Evolutionary conservation across 306 rosid genomes (phyloP), one percentile per base, ranked within the genome.

Genomic region (Notholithocarpus densiflorus): DNA sequence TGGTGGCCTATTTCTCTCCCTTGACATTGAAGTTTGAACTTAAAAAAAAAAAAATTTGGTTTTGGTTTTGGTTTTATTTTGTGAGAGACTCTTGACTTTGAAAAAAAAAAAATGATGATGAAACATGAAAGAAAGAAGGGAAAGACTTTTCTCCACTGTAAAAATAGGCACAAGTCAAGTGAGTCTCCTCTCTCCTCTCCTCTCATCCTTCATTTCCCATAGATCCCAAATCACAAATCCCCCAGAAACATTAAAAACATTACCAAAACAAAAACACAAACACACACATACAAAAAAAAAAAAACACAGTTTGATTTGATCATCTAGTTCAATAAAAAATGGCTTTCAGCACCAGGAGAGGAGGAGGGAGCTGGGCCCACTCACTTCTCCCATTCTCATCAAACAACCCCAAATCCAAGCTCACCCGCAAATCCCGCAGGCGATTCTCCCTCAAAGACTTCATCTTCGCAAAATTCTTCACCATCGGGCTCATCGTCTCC

Each of bases 331-430:
- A 40, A 40, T 40, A 3, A 8, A 40, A 40, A 12, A 48, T 91
- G 97, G 85, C 97, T 23, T 88, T 85, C 88, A 84, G 88, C 77
- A 77, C 83, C 18, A 87, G 98, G 54, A 97, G 98, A 9, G 92
- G 88, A 17, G 90, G 98, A 9, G 92, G 88, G 18, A 89, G 87
- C 72, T 92, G 93, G 98, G 77, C 86, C 53, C 85, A 82, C 82
- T 85, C 89, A 59, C 72, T 84, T 73, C 92, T 94, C 5, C 98
- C 98, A 1, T 90, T 79, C 71, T 56, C 84, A 54, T 56, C 84
- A 54, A 34, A 82, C 18, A 85, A 79, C 76, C 72, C 99, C 75
- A 95, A 90, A 93, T 77, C 98, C 2, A 94, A 92, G 84, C 37
- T 75, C 26, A 71, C 87, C 82, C 80, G 98, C 32, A 95, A 89